Evolutionary conservation across 176 grass and related monocot species (phyloP).

Genomic region (Aegilops tauschii): DNA sequence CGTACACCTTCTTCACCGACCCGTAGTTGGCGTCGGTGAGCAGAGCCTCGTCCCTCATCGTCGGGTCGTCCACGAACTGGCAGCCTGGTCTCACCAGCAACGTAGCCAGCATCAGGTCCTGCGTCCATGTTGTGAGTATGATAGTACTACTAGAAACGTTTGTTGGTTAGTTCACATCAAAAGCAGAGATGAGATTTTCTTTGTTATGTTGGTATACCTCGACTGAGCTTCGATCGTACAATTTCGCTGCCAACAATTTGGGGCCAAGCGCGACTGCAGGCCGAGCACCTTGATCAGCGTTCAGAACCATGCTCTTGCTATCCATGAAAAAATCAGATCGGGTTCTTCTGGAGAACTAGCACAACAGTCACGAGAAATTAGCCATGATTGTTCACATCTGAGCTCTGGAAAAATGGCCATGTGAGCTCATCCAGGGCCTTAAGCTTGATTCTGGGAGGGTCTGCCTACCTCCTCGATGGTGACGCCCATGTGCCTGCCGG

Average conservation of each 20-base stretch:
- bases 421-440: too few species aligned
- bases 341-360: slow-evolving; percentile 25
- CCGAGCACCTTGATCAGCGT: slow-evolving; percentile 12
- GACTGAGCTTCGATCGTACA: slow-evolving; percentile 24
- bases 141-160: too few species aligned
- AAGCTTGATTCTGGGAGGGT: too few species aligned
- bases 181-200: too few species aligned
- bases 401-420: too few species aligned
- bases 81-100: slow-evolving; percentile 39
- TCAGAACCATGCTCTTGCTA: not conserved
- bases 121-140: not conserved
- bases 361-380: not conserved
- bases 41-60: slow-evolving; percentile 23
- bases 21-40: slow-evolving; percentile 42
- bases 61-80: slow-evolving; percentile 34
- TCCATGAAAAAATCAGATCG: slow-evolving; percentile 38
- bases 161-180: too few species aligned
- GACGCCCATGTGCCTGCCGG: too few species aligned
- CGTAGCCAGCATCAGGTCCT: slow-evolving; percentile 48
- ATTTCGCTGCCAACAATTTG: slow-evolving; percentile 26
- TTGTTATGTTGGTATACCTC: slow-evolving; percentile 22
- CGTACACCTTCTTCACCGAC: slow-evolving; percentile 43
- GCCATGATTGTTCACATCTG: not conserved
- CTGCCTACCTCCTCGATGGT: too few species aligned
- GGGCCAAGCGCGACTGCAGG: slow-evolving; percentile 18